Evolutionary conservation across 371 early-diverging fungal species (phyloP).

Genomic region (Rhizopus delemar): DNA sequence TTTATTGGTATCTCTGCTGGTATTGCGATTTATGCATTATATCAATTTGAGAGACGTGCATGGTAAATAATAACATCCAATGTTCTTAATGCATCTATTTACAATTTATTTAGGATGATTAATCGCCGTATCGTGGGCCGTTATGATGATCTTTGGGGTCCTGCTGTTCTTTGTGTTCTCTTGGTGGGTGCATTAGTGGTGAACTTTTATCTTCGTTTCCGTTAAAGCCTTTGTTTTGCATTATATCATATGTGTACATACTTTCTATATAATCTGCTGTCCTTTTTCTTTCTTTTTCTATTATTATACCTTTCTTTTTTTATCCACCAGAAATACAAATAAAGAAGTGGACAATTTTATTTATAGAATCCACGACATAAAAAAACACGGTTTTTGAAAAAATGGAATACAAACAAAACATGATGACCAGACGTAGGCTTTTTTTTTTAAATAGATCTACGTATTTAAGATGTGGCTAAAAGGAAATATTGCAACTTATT

Average conservation of each 20-base stretch:
- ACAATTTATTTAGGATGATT: conserved; percentile 55
- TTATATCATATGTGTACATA: background rate
- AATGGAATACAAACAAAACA: too few species aligned
- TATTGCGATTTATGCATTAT: conserved; percentile 63
- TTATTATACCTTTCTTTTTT: background rate
- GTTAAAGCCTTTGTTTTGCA: conserved; percentile 36
- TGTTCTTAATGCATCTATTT: conserved; percentile 9
- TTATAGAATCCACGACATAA: too few species aligned
- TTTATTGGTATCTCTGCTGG: conserved; percentile 62
- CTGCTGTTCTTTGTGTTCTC: conserved; percentile 84
- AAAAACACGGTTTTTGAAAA: too few species aligned
- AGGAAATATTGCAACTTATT: too few species aligned
- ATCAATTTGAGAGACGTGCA: conserved; percentile 91
- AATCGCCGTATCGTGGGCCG: conserved; percentile 64
- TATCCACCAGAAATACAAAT: background rate
- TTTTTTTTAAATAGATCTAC: too few species aligned
- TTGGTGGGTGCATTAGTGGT: conserved; percentile 67
- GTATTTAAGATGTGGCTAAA: too few species aligned
- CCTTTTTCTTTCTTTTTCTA: too few species aligned
- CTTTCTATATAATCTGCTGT: too few species aligned
- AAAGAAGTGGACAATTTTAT: background rate
- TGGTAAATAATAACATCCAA: conserved; percentile 30
- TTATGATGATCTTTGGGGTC: conserved; percentile 71
- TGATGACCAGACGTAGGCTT: too few species aligned
- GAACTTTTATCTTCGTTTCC: conserved; percentile 41